Percentiles rank a stretch among this genome's conserved stretches.
phyloP scores from a whole-genome alignment of 148 eudicot species.

The Talinum fruticosum region DNA sequence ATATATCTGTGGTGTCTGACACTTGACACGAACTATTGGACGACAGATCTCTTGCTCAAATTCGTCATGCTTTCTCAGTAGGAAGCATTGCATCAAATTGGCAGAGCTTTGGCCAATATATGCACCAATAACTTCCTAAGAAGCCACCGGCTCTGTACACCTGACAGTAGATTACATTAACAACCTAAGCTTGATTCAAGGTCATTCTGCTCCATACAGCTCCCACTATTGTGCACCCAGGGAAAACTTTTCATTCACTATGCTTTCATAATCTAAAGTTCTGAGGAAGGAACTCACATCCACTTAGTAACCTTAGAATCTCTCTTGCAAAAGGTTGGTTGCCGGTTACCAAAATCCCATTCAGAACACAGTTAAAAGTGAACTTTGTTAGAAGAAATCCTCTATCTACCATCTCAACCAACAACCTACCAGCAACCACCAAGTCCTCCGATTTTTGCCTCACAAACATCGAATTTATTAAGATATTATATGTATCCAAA shows the following conservation, averaged over 20 bases:
- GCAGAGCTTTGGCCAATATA: background rate
- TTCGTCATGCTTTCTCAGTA: background rate
- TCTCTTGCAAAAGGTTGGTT: conserved; percentile 86
- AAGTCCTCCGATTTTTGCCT: conserved; percentile 79
- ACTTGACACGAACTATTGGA: too few species aligned
- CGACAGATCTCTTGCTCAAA: background rate
- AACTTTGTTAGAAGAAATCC: conserved; percentile 71
- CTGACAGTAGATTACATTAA: background rate
- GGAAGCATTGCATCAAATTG: background rate
- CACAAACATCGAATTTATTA: conserved; percentile 73
- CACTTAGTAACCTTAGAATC: conserved; percentile 73
- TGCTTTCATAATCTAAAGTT: conserved; percentile 56
- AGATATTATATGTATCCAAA: conserved; percentile 83
- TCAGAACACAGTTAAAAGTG: conserved; percentile 66
- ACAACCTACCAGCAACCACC: conserved; percentile 74
- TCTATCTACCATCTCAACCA: conserved; percentile 81
- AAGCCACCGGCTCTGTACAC: background rate
- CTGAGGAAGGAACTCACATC: conserved; percentile 60
- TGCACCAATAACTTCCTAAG: background rate
- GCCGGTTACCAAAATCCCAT: conserved; percentile 84
- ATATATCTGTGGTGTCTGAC: too few species aligned
- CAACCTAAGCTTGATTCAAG: background rate
- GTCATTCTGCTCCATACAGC: background rate
- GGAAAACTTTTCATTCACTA: background rate
- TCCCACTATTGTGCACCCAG: background rate